A percentile compares a stretch with the other conserved stretches of the same genome.
Evolutionary conservation across 2,329 filamentous ascomycete species (phyloP).

Genomic region (Juglanconis oblonga): DNA sequence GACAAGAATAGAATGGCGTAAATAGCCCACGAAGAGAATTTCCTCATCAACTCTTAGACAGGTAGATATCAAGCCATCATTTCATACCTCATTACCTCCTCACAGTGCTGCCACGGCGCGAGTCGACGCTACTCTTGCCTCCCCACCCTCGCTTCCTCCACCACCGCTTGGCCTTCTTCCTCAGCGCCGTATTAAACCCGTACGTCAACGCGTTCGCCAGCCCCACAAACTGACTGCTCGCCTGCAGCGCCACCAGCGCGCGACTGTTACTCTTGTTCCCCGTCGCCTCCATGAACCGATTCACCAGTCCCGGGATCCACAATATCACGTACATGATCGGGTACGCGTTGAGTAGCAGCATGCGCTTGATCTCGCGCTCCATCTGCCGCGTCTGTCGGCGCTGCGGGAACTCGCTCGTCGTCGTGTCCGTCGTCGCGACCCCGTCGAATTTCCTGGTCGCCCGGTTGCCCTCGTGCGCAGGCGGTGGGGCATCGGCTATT

Average conservation of each 20-base stretch:
- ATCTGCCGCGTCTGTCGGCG: slow-evolving; percentile 20
- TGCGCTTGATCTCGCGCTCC: slow-evolving; percentile 27
- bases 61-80: neutral
- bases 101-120: neutral
- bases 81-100: neutral
- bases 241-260: slow-evolving; percentile 27
- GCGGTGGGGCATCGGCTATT: neutral
- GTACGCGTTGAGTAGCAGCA: slow-evolving; percentile 36
- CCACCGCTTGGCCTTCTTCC: slow-evolving; percentile 10
- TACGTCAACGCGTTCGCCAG: slow-evolving; percentile 37
- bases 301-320: slow-evolving; percentile 36
- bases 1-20: too few relatives aligned
- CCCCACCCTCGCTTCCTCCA: neutral
- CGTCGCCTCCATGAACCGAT: slow-evolving; percentile 29
- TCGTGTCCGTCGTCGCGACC: slow-evolving; percentile 2
- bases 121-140: neutral
- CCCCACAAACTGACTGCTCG: slow-evolving; percentile 35
- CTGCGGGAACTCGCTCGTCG: slow-evolving; percentile 18
- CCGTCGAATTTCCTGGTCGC: slow-evolving; percentile 12
- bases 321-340: slow-evolving; percentile 35
- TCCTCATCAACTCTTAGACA: neutral
- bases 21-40: too few relatives aligned
- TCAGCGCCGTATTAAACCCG: slow-evolving; percentile 33
- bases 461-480: neutral
- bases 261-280: slow-evolving; percentile 15